A percentile compares a stretch with the other conserved stretches of the same genome.
phyloP scores from a whole-genome alignment of 176 grass and related monocot species.

The Urochloa ruziziensis region DNA sequence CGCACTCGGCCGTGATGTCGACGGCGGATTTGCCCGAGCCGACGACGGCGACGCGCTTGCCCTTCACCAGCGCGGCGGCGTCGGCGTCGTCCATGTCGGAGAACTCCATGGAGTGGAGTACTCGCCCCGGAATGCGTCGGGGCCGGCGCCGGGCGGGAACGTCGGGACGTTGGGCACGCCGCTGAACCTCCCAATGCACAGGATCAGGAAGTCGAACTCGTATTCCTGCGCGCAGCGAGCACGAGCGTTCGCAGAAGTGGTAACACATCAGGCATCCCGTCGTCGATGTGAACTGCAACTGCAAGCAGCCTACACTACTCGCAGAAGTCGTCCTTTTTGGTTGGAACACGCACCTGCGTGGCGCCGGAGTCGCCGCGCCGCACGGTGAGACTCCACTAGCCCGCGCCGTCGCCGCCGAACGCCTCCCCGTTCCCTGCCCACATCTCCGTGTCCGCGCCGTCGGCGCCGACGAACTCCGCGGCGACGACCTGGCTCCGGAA shows the following conservation, averaged over 20 bases:
- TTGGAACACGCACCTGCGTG: not conserved
- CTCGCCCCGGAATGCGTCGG: conserved; percentile 56
- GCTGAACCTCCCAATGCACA: conserved; percentile 82
- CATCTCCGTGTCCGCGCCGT: not conserved
- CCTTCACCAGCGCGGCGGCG: conserved; percentile 42
- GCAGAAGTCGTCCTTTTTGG: too few relatives aligned
- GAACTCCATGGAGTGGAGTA: conserved; percentile 66
- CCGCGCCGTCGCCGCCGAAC: conserved; percentile 48
- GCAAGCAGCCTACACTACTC: too few relatives aligned
- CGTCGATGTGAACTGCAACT: too few relatives aligned
- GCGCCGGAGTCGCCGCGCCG: not conserved
- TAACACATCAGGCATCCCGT: too few relatives aligned
- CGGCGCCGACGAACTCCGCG: conserved; percentile 42
- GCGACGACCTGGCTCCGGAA: conserved; percentile 41
- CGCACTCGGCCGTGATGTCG: conserved; percentile 51
- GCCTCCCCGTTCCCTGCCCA: conserved; percentile 75
- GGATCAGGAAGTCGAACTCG: conserved; percentile 70
- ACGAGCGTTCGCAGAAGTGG: too few relatives aligned
- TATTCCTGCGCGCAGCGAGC: conserved; percentile 8
- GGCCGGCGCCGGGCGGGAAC: conserved; percentile 42
- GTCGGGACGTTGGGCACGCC: conserved; percentile 61
- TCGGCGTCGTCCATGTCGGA: conserved; percentile 36
- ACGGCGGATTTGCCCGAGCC: conserved; percentile 43
- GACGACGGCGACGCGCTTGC: conserved; percentile 49
- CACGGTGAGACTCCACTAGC: conserved; percentile 38